These are phyloP conservation scores for Amanita molliuscula DNA, from an alignment of 768 basidiomycete species.

Conservation along the genomic window DNA sequence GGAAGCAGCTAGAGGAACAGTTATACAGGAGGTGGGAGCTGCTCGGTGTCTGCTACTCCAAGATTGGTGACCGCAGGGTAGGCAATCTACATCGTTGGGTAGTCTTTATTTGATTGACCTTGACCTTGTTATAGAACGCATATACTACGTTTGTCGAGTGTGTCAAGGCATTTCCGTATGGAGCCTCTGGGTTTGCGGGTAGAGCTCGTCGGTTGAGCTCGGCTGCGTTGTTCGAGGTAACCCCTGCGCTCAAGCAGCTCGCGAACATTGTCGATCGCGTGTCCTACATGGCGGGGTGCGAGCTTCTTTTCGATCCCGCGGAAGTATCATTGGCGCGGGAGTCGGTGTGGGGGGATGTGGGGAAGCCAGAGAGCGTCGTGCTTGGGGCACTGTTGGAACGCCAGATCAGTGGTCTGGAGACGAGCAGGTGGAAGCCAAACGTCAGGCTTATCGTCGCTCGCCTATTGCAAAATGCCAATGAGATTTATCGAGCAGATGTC, in stretches of 20 bases:
- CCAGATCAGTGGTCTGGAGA: slow-evolving; percentile 48
- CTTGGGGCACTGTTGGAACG: slow-evolving; percentile 49
- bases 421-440: slow-evolving; percentile 47
- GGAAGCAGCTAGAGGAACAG: slow-evolving; percentile 54
- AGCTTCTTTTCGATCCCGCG: slow-evolving; percentile 44
- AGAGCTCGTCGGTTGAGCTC: slow-evolving; percentile 19
- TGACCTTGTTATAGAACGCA: slow-evolving; percentile 35
- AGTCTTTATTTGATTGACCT: neutral
- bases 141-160: slow-evolving; percentile 45
- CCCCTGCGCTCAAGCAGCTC: slow-evolving; percentile 41
- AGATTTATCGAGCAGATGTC: slow-evolving; percentile 33
- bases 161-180: slow-evolving; percentile 45
- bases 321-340: slow-evolving; percentile 34
- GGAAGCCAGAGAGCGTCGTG: slow-evolving; percentile 18
- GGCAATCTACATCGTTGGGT: slow-evolving; percentile 10
- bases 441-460: slow-evolving; percentile 27
- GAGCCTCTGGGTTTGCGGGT: slow-evolving; percentile 25
- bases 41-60: slow-evolving; percentile 67
- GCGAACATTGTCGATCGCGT: slow-evolving; percentile 51
- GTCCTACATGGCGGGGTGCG: slow-evolving; percentile 58
- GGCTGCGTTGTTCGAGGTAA: slow-evolving; percentile 28
- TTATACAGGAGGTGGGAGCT: slow-evolving; percentile 73
- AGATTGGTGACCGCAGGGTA: slow-evolving; percentile 71
- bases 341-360: slow-evolving; percentile 3
- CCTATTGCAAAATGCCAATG: slow-evolving; percentile 39